phyloP scores from a whole-genome alignment of 169 alveolate genomes.

The Miamiensis avidus region DNA sequence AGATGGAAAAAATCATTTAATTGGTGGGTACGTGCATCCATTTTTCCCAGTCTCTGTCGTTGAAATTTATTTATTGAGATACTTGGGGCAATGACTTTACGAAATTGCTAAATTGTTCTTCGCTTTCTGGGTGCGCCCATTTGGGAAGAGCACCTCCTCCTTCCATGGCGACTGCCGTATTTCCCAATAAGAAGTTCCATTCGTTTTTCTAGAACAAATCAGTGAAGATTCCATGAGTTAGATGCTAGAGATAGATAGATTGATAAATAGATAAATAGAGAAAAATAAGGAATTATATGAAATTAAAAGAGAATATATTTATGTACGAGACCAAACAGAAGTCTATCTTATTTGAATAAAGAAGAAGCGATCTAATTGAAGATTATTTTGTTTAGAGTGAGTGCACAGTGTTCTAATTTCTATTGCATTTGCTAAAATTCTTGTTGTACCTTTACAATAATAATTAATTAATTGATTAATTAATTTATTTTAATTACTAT shows the following conservation, averaged over 20 bases:
- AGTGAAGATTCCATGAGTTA: conserved; percentile 75
- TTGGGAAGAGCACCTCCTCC: conserved; percentile 56
- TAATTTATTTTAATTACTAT: conserved; percentile 28
- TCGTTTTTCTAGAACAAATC: conserved; percentile 80
- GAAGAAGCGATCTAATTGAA: conserved; percentile 82
- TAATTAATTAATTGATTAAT: no score
- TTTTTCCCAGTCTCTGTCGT: conserved; percentile 55
- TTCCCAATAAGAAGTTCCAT: conserved; percentile 91
- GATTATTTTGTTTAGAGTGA: conserved; percentile 64
- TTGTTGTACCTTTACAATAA: conserved; percentile 25
- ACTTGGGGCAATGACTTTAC: conserved; percentile 76
- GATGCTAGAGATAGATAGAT: conserved; percentile 47
- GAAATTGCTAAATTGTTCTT: conserved; percentile 72
- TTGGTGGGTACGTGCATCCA: conserved; percentile 63
- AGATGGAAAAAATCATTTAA: conserved; percentile 40
- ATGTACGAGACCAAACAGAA: conserved; percentile 81
- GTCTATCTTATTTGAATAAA: conserved; percentile 89
- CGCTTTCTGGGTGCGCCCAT: conserved; percentile 87
- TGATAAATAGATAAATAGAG: no score
- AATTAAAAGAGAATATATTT: no score
- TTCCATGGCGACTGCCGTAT: conserved; percentile 62
- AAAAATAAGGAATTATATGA: no score
- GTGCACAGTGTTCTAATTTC: conserved; percentile 69
- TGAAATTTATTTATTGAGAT: conserved; percentile 54
- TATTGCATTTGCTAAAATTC: conserved; percentile 58